These are phyloP conservation scores for Magnaporthiopsis incrustans DNA, from an alignment of 2,329 filamentous ascomycete species.

Conservation along the genomic window DNA sequence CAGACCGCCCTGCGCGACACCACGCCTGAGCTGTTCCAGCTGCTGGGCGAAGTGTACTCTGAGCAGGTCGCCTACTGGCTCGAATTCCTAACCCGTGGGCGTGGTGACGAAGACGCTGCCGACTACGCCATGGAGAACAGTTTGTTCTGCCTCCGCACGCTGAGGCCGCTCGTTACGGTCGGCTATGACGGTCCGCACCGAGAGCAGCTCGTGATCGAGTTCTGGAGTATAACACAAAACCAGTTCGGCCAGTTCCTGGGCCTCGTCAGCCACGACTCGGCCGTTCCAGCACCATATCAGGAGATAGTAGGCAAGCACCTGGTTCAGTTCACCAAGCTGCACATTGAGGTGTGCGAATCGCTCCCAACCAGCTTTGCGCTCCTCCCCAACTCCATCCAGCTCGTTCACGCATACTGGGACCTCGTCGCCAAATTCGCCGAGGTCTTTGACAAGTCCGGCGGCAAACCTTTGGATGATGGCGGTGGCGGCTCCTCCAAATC, in stretches of 20 bases:
- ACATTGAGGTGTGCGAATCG: constrained; percentile 72
- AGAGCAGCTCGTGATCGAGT: constrained; percentile 65
- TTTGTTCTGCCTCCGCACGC: constrained; percentile 66
- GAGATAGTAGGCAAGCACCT: constrained; percentile 75
- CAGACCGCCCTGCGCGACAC: constrained; percentile 69
- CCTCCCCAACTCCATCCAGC: constrained; percentile 68
- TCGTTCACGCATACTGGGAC: constrained; percentile 80
- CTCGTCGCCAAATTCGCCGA: constrained; percentile 71
- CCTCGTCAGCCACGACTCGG: constrained; percentile 50
- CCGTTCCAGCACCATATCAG: constrained; percentile 44
- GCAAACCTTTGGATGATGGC: constrained; percentile 35
- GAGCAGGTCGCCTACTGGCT: constrained; percentile 65
- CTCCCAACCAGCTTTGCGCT: constrained; percentile 79
- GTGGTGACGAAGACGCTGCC: constrained; percentile 49
- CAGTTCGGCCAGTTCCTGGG: constrained; percentile 72
- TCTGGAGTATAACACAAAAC: constrained; percentile 72
- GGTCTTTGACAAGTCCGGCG: constrained; percentile 56
- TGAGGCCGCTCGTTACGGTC: constrained; percentile 69
- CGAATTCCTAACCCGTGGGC: constrained; percentile 46
- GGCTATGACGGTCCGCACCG: constrained; percentile 80
- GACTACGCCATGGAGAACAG: constrained; percentile 67
- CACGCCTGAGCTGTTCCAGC: constrained; percentile 75
- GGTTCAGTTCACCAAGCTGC: constrained; percentile 84
- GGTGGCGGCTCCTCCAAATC: constrained; percentile 29
- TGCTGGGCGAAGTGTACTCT: constrained; percentile 71